Evolutionary conservation across 2,329 filamentous ascomycete species (phyloP).

Genomic region (Phyllachora maydis): DNA sequence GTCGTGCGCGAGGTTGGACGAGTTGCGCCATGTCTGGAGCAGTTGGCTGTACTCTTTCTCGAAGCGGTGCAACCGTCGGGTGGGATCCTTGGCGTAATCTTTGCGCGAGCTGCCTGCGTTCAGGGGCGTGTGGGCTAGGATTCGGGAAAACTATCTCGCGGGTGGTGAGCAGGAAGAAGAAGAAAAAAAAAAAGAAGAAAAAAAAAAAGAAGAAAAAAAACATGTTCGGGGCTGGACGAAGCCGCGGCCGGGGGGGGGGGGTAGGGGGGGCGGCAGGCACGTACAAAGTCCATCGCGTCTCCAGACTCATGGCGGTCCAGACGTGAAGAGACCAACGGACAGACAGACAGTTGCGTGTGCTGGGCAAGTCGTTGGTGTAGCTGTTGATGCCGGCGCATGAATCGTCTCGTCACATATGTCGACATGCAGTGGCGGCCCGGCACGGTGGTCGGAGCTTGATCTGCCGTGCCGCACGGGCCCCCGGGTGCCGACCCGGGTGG

Average conservation of each 20-base stretch:
- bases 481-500: no score
- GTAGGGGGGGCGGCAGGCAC: slow-evolving; percentile 7
- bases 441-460: no score
- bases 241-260: background rate
- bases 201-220: background rate
- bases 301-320: slow-evolving; percentile 20
- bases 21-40: slow-evolving; percentile 40
- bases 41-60: slow-evolving; percentile 45
- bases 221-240: background rate
- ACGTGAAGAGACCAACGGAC: no score
- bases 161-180: slow-evolving; percentile 3
- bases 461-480: no score
- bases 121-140: slow-evolving; percentile 40
- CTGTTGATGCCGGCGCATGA: slow-evolving; percentile 8
- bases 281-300: slow-evolving; percentile 35
- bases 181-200: background rate
- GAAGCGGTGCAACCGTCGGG: slow-evolving; percentile 42
- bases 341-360: slow-evolving; percentile 3
- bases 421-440: no score
- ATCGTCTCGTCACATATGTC: slow-evolving; percentile 11
- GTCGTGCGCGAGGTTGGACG: slow-evolving; percentile 37
- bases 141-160: slow-evolving; percentile 37
- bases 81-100: slow-evolving; percentile 39
- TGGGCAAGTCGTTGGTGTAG: slow-evolving; percentile 2
- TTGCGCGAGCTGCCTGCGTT: slow-evolving; percentile 32